phyloP scores from a whole-genome alignment of 495 filamentous ascomycete genomes.

The Apodospora peruviana region DNA sequence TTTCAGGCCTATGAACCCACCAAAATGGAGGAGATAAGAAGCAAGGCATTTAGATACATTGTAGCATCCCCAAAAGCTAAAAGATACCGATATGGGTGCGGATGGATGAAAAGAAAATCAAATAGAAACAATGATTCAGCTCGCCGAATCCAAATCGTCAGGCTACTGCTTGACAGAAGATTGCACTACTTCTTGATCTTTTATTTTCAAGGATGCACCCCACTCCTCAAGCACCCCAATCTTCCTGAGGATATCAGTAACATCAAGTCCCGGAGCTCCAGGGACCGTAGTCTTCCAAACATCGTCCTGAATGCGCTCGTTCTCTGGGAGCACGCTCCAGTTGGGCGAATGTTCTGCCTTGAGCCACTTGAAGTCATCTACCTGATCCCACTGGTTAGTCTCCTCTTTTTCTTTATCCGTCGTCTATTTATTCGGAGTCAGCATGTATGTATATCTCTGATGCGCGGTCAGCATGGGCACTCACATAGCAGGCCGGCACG shows the following conservation, averaged over 20 bases:
- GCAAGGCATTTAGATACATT: too few species aligned
- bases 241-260: constrained; percentile 63
- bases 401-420: constrained; percentile 25
- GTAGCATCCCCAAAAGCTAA: too few species aligned
- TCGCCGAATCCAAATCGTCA: too few species aligned
- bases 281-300: constrained; percentile 69
- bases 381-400: constrained; percentile 73
- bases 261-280: constrained; percentile 53
- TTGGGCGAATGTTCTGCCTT: constrained; percentile 82
- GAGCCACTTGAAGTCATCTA: constrained; percentile 98
- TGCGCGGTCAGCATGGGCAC: constrained; percentile 19
- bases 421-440: constrained; percentile 17
- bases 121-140: too few species aligned
- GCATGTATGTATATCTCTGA: not conserved
- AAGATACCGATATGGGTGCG: too few species aligned
- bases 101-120: too few species aligned
- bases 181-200: too few species aligned
- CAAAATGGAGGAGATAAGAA: too few species aligned
- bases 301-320: constrained; percentile 53
- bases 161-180: too few species aligned
- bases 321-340: constrained; percentile 65
- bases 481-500: constrained; percentile 62
- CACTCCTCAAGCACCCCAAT: constrained; percentile 36
- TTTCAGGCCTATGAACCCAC: too few species aligned
- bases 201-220: too few species aligned